phyloP scores from a whole-genome alignment of 192 early-diverging fungal genomes.

The Podila minutissima region DNA sequence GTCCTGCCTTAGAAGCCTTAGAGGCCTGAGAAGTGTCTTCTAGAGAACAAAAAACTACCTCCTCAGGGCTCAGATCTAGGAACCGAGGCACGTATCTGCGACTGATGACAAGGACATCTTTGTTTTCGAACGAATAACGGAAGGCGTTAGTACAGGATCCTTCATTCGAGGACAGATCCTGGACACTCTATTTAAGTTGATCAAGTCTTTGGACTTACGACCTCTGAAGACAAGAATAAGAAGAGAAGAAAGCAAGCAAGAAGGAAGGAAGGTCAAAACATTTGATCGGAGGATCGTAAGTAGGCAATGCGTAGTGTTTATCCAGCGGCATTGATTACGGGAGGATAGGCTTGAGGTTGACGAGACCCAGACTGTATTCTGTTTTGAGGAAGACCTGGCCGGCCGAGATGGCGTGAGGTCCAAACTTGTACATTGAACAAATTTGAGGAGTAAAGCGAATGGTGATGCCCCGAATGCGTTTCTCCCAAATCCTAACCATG shows the following conservation, averaged over 20 bases:
- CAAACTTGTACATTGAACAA: slow-evolving; percentile 62
- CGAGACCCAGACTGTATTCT: slow-evolving; percentile 78
- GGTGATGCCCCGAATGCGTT: too few species aligned
- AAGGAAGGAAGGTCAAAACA: too few species aligned
- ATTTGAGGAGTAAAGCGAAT: too few species aligned
- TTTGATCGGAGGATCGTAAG: too few species aligned
- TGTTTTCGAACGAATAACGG: neutral
- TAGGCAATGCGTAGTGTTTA: too few species aligned
- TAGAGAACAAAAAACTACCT: slow-evolving; percentile 55
- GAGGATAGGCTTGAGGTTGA: slow-evolving; percentile 93
- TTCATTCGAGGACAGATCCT: neutral
- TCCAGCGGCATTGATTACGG: slow-evolving; percentile 61
- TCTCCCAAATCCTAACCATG: neutral
- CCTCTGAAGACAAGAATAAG: too few species aligned
- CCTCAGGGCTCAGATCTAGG: slow-evolving; percentile 79
- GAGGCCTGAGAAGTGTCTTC: too few species aligned
- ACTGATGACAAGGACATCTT: slow-evolving; percentile 87
- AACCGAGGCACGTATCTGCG: slow-evolving; percentile 76
- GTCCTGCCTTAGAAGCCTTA: too few species aligned
- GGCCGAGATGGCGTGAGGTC: slow-evolving; percentile 73
- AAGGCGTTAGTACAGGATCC: neutral
- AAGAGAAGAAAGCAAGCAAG: too few species aligned
- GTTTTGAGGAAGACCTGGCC: slow-evolving; percentile 82
- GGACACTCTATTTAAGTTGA: neutral
- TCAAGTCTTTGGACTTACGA: too few species aligned